These are phyloP conservation scores for Fusarium circinatum DNA, from an alignment of 2,329 filamentous ascomycete species.

Conservation along the genomic window DNA sequence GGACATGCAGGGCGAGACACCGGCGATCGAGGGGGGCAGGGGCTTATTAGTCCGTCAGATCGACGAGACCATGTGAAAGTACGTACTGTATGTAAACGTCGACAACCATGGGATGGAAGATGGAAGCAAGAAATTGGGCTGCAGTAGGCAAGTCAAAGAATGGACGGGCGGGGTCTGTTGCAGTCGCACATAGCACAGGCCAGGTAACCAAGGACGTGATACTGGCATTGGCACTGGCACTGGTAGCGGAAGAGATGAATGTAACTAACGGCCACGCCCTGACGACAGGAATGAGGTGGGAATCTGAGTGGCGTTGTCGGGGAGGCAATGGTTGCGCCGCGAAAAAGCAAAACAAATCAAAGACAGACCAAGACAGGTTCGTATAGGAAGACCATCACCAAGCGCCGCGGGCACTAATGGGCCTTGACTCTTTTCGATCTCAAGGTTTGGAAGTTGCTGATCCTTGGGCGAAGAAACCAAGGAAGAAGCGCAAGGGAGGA, in stretches of 20 bases:
- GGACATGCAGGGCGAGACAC: slow-evolving; percentile 28
- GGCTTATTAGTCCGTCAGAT: slow-evolving; percentile 23
- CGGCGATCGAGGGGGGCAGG: slow-evolving; percentile 30
- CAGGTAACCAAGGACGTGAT: slow-evolving; percentile 31
- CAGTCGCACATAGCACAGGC: slow-evolving; percentile 42
- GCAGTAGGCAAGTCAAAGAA: slow-evolving; percentile 17
- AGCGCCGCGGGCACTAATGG: slow-evolving; percentile 27
- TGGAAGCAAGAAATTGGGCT: slow-evolving; percentile 30
- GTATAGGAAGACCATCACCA: slow-evolving; percentile 27
- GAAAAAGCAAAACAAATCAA: slow-evolving; percentile 41
- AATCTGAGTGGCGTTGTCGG: slow-evolving; percentile 39
- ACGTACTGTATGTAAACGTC: slow-evolving; percentile 20
- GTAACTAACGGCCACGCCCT: slow-evolving; percentile 39
- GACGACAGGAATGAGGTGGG: slow-evolving; percentile 41
- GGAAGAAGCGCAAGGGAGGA: slow-evolving; percentile 32
- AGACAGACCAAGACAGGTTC: slow-evolving; percentile 3
- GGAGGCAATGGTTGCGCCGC: slow-evolving; percentile 39
- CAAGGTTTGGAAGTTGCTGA: slow-evolving; percentile 35
- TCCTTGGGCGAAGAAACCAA: slow-evolving; percentile 17
- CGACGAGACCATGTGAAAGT: not conserved
- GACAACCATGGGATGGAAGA: slow-evolving; percentile 6
- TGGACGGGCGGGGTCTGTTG: slow-evolving; percentile 35
- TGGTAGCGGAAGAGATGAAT: slow-evolving; percentile 18
- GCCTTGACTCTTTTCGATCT: slow-evolving; percentile 29
- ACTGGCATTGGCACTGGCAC: slow-evolving; percentile 8